phyloP scores from a whole-genome alignment of 441 rosid genomes.

The Geranium incanum region DNA sequence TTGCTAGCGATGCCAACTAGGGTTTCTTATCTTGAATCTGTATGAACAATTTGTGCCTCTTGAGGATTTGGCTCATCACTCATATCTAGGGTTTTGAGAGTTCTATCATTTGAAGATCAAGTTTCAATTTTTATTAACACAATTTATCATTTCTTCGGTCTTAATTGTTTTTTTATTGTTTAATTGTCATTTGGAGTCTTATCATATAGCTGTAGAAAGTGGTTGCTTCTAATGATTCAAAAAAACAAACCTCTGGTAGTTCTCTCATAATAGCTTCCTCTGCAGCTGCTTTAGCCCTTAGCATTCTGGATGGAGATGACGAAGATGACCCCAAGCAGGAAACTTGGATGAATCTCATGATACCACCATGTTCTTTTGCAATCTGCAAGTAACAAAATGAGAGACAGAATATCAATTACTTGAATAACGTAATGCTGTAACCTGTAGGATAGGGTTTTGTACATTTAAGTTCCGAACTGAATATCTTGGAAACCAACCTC shows the following conservation, averaged over 20 bases:
- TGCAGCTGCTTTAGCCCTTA: slow-evolving; percentile 81
- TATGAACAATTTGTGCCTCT: too few species aligned
- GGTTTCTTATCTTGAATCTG: too few species aligned
- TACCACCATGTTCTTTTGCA: slow-evolving; percentile 96
- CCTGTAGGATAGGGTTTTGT: not conserved
- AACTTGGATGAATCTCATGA: slow-evolving; percentile 89
- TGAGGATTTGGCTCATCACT: too few species aligned
- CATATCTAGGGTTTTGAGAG: too few species aligned
- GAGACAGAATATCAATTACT: not conserved
- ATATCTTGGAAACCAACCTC: not conserved
- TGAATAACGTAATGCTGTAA: not conserved
- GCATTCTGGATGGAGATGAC: slow-evolving; percentile 74
- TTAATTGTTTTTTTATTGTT: too few species aligned
- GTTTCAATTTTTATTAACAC: too few species aligned
- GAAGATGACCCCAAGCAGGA: slow-evolving; percentile 84
- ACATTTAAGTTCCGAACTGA: not conserved
- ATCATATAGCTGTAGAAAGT: not conserved
- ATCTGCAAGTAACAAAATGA: slow-evolving; percentile 42
- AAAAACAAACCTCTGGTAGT: slow-evolving; percentile 64
- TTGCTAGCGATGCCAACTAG: too few species aligned
- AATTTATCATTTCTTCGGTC: too few species aligned
- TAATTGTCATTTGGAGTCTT: too few species aligned
- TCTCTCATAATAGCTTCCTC: slow-evolving; percentile 81
- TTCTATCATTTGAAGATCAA: too few species aligned
- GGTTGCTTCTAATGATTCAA: not conserved